Evolutionary conservation across 768 basidiomycete species (phyloP).

Genomic region (Trametes cingulata): DNA sequence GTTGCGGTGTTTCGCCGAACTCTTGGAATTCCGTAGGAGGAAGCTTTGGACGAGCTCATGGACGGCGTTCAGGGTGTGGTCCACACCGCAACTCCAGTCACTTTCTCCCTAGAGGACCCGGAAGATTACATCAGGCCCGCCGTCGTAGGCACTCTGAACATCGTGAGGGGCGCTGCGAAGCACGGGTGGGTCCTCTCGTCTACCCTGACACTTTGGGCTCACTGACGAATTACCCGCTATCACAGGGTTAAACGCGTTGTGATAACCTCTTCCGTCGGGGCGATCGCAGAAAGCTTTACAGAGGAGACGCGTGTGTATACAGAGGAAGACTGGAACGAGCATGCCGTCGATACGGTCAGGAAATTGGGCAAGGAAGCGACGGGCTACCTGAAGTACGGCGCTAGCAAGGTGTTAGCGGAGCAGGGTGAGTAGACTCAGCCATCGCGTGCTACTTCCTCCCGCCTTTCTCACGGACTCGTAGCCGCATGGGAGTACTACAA

Average conservation of each 20-base stretch:
- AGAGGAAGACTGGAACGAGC: constrained; percentile 64
- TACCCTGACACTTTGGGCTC: no score
- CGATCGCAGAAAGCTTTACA: constrained; percentile 32
- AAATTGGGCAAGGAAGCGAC: constrained; percentile 49
- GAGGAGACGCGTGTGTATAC: constrained; percentile 37
- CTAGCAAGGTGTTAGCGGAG: constrained; percentile 61
- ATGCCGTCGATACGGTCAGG: constrained; percentile 43
- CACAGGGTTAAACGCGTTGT: constrained; percentile 60
- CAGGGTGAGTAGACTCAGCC: constrained; percentile 18
- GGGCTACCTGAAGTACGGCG: constrained; percentile 48
- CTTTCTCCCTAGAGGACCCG: constrained; percentile 44
- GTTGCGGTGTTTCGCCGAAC: not conserved
- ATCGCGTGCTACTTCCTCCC: not conserved
- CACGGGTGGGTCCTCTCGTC: not conserved
- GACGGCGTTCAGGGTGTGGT: constrained; percentile 69
- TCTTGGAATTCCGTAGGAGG: constrained; percentile 40
- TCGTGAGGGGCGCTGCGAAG: constrained; percentile 52
- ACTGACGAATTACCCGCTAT: not conserved
- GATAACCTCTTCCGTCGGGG: constrained; percentile 56
- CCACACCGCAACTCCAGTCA: constrained; percentile 67
- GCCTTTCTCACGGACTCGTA: not conserved
- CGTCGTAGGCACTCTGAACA: constrained; percentile 63
- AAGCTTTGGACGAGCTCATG: constrained; percentile 76
- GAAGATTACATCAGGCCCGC: constrained; percentile 69
- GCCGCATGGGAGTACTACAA: constrained; percentile 53